Conservation (phyloP, 305 asterid genomes). For the Rubia balearica region DNA sequence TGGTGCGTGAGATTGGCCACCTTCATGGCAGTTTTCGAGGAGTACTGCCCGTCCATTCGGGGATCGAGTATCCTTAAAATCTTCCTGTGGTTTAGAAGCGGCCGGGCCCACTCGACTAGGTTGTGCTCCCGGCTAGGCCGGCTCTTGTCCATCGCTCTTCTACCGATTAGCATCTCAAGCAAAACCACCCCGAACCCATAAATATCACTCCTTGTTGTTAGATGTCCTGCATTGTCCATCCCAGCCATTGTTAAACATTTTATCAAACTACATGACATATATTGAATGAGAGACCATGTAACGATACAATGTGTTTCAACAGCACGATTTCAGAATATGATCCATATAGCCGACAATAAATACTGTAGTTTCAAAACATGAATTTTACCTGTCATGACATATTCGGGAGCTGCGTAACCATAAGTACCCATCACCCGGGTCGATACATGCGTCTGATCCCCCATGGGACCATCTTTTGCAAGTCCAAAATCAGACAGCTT, state of each 20-base stretch:
- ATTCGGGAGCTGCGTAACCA: constrained; percentile 97
- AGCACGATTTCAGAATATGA: not conserved
- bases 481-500: constrained; percentile 92
- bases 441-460: constrained; percentile 94
- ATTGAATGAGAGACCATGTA: too few species aligned
- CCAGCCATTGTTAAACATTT: too few species aligned
- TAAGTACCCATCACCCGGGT: constrained; percentile 96
- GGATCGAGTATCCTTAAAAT: constrained; percentile 69
- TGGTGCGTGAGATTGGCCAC: constrained; percentile 76
- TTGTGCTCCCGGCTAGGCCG: constrained; percentile 86
- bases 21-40: constrained; percentile 47
- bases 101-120: constrained; percentile 96
- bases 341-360: too few species aligned
- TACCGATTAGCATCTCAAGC: constrained; percentile 85
- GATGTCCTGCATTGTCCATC: constrained; percentile 51
- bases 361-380: not conserved
- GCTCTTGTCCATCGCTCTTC: constrained; percentile 85
- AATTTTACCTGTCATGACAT: constrained; percentile 88
- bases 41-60: constrained; percentile 76
- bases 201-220: constrained; percentile 84
- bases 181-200: constrained; percentile 92
- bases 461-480: constrained; percentile 89
- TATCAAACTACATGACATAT: too few species aligned
- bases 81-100: constrained; percentile 66
- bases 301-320: too few species aligned